Evolutionary conservation across 257 asterid species (phyloP).

Genomic region (Oldenlandia corymbosa): DNA sequence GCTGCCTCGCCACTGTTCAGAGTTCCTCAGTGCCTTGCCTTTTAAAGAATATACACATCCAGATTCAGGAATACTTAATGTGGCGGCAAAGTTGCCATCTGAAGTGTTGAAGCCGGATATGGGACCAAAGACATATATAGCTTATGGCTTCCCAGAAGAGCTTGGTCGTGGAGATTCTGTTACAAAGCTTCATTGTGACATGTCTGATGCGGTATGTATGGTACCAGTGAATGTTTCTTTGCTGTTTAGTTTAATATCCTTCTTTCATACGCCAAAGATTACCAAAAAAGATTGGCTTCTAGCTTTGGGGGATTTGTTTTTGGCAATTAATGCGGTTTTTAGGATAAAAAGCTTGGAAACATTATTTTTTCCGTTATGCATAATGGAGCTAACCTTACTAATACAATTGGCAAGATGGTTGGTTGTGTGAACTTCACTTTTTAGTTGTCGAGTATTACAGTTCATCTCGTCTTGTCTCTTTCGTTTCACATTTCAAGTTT

Average conservation of each 20-base stretch:
- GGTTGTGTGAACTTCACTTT: not conserved
- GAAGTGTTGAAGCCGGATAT: slow-evolving; percentile 48
- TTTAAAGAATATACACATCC: slow-evolving; percentile 61
- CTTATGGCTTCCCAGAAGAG: slow-evolving; percentile 57
- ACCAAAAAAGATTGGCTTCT: not conserved
- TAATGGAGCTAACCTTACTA: not conserved
- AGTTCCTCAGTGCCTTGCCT: slow-evolving; percentile 54
- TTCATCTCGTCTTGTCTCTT: not conserved
- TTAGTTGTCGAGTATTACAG: not conserved
- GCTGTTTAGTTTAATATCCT: not conserved
- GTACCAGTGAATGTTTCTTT: not conserved
- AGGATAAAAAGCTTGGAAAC: not conserved
- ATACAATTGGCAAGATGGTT: not conserved
- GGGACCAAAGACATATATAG: slow-evolving; percentile 71
- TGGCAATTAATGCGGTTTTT: not conserved
- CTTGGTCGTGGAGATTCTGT: slow-evolving; percentile 70
- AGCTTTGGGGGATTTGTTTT: not conserved
- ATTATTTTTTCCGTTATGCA: not conserved
- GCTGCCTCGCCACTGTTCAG: slow-evolving; percentile 47
- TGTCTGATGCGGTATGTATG: slow-evolving; percentile 61
- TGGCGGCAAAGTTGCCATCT: slow-evolving; percentile 37
- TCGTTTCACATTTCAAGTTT: no score
- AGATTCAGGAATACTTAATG: slow-evolving; percentile 40
- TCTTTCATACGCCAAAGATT: not conserved
- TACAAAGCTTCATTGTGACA: slow-evolving; percentile 66